phyloP scores from a whole-genome alignment of 1,139 yeast species.

The Candida tetrigidarum region DNA sequence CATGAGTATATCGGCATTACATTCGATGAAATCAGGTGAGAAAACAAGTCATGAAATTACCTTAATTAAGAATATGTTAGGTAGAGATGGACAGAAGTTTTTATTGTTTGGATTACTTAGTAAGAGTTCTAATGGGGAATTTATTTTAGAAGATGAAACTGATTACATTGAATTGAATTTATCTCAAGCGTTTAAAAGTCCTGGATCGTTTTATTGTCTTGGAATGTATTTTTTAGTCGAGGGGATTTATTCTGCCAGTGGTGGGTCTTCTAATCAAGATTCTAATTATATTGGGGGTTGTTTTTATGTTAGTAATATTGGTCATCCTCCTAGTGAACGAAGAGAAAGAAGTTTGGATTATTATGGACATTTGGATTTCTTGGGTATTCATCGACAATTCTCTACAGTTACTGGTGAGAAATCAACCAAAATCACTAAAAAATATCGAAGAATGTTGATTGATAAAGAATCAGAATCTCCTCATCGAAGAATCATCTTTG shows the following conservation, averaged over 20 bases:
- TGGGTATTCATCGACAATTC: constrained; percentile 61
- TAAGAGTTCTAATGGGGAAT: constrained; percentile 65
- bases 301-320: constrained; percentile 76
- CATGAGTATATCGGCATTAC: constrained; percentile 42
- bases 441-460: constrained; percentile 57
- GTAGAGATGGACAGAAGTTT: constrained; percentile 79
- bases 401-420: constrained; percentile 29
- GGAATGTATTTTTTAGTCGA: constrained; percentile 86
- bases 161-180: constrained; percentile 78
- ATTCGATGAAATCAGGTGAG: constrained; percentile 21
- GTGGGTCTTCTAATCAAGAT: constrained; percentile 39
- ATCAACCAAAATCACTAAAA: constrained; percentile 58
- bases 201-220: constrained; percentile 71
- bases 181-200: constrained; percentile 64
- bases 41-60: constrained; percentile 57
- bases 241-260: constrained; percentile 78
- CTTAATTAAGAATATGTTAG: constrained; percentile 79
- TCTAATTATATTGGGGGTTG: constrained; percentile 44
- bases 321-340: constrained; percentile 89
- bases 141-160: constrained; percentile 79
- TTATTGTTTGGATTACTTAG: constrained; percentile 77
- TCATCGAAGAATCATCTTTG: constrained; percentile 62
- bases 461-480: constrained; percentile 58
- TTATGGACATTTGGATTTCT: constrained; percentile 78
- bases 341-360: constrained; percentile 68